phyloP scores from a whole-genome alignment of 1,139 yeast genomes.

The Diutina ranongensis region DNA sequence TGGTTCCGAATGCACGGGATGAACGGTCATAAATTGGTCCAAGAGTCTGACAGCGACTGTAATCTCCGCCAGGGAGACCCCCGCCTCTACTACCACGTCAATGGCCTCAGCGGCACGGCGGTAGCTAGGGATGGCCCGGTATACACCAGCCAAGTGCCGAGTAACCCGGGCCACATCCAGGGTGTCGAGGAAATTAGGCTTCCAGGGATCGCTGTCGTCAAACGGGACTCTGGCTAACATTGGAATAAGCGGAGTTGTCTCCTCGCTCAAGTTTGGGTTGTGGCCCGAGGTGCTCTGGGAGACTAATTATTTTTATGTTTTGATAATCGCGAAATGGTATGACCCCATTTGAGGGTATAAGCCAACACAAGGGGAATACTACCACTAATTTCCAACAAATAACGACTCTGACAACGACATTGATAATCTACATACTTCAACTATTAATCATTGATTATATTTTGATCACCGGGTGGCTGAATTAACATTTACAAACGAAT shows the following conservation, averaged over 20 bases:
- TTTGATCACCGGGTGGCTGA: no score
- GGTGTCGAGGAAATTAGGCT: constrained; percentile 5
- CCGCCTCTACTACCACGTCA: background rate
- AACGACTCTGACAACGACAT: no score
- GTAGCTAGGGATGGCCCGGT: constrained; percentile 5
- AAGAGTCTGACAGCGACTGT: background rate
- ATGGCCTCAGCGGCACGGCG: constrained; percentile 4
- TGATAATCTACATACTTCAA: no score
- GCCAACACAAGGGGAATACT: no score
- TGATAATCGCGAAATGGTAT: background rate
- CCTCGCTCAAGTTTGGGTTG: background rate
- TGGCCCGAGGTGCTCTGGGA: background rate
- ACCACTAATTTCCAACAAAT: no score
- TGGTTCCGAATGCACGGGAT: constrained; percentile 5
- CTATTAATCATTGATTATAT: no score
- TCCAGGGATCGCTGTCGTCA: constrained; percentile 5
- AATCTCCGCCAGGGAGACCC: background rate
- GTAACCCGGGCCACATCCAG: background rate
- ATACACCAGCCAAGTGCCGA: background rate
- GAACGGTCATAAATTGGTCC: background rate
- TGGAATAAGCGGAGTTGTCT: background rate
- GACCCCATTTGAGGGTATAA: background rate
- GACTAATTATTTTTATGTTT: background rate
- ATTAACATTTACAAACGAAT: no score
- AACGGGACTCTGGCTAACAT: constrained; percentile 6